Evolutionary conservation across 345 rosid species (phyloP).

Genomic region (Hibiscus tridactylites): DNA sequence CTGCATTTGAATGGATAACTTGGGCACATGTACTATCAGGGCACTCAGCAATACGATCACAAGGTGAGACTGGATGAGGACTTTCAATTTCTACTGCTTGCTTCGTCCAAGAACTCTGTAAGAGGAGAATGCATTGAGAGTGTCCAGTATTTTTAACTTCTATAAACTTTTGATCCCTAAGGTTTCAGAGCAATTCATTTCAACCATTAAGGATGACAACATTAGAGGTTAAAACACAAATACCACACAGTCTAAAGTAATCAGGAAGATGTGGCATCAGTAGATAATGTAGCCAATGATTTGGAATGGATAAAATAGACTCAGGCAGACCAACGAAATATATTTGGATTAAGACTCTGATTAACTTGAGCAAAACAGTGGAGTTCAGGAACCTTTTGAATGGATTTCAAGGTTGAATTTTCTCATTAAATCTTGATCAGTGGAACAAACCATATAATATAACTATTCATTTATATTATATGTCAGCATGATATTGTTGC

Average conservation of each 20-base stretch:
- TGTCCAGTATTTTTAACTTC: not conserved
- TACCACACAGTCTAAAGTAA: not conserved
- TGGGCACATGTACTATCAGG: slow-evolving; percentile 57
- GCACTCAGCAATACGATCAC: slow-evolving; percentile 30
- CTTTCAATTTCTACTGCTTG: slow-evolving; percentile 36
- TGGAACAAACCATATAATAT: not conserved
- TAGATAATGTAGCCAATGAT: not conserved
- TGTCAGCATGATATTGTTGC: not conserved
- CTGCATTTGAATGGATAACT: slow-evolving; percentile 42
- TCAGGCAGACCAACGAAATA: not conserved
- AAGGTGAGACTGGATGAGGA: slow-evolving; percentile 22
- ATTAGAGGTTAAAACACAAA: not conserved
- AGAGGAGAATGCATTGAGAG: not conserved
- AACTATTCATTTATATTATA: not conserved
- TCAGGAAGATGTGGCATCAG: not conserved
- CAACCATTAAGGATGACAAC: no score
- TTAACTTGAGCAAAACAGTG: no score
- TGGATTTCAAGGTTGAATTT: not conserved
- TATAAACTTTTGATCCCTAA: not conserved
- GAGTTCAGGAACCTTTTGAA: not conserved
- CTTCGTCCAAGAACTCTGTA: slow-evolving; percentile 57
- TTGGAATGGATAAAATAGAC: not conserved
- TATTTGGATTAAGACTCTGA: not conserved
- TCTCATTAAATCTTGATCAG: not conserved
- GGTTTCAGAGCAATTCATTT: not conserved